Conservation (phyloP, 345 rosid species). For the Hibiscus tridactylites region DNA sequence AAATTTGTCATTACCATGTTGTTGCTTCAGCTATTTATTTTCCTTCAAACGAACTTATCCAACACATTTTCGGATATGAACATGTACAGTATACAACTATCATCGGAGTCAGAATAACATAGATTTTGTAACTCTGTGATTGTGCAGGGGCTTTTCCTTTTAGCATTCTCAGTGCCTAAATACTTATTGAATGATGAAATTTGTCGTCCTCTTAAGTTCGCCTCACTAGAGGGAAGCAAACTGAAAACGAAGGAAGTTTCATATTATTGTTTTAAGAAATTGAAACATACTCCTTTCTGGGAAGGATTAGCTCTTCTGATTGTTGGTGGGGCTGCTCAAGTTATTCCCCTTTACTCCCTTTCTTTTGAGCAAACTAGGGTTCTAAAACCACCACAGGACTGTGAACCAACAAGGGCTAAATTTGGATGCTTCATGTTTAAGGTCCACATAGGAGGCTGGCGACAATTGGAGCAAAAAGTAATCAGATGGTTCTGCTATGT, state of each 20-base stretch:
- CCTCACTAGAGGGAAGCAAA: no score
- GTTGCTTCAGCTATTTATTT: not conserved
- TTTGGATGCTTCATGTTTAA: not conserved
- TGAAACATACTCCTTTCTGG: not conserved
- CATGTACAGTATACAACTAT: not conserved
- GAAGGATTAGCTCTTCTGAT: not conserved
- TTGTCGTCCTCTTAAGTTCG: not conserved
- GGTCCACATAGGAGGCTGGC: not conserved
- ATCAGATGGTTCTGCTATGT: not conserved
- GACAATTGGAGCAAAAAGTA: not conserved
- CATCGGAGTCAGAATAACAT: no score
- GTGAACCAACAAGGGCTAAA: not conserved
- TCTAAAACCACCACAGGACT: not conserved
- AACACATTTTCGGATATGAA: not conserved
- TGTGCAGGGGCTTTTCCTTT: not conserved
- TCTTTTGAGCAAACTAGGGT: slow-evolving; percentile 1
- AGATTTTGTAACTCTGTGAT: not conserved
- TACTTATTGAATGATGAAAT: not conserved
- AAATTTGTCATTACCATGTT: no score
- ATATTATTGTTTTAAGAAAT: not conserved
- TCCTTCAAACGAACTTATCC: not conserved
- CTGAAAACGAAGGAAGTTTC: no score
- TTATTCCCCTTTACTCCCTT: slow-evolving; percentile 3
- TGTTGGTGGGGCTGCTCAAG: not conserved
- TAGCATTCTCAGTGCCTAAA: not conserved